These are phyloP conservation scores for Phialophora verrucosa DNA, from an alignment of 2,329 filamentous ascomycete genomes.

Conservation along the genomic window DNA sequence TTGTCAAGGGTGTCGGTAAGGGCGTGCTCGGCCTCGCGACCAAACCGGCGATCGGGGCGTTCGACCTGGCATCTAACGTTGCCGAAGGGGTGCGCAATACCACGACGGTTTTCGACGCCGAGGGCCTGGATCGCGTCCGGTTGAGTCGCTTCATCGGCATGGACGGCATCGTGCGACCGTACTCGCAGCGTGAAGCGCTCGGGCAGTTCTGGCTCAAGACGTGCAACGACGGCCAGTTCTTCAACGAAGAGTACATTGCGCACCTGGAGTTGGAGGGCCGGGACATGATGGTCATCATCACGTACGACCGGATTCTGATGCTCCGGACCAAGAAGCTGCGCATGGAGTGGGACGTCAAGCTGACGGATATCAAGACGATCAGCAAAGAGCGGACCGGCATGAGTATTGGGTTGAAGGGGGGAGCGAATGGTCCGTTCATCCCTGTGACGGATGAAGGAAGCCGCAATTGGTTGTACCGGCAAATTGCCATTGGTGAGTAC, in stretches of 20 bases:
- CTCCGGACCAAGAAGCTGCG: conserved; percentile 83
- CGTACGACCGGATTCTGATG: conserved; percentile 84
- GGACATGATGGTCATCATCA: conserved; percentile 89
- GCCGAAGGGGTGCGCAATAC: conserved; percentile 98
- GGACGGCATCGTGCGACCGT: conserved; percentile 92
- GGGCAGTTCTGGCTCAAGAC: conserved; percentile 99
- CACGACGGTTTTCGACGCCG: conserved; percentile 94
- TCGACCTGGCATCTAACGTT: conserved; percentile 95
- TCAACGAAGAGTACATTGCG: conserved; percentile 96
- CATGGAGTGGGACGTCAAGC: conserved; percentile 92
- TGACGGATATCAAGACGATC: conserved; percentile 97
- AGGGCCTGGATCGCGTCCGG: conserved; percentile 93
- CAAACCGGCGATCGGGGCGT: conserved; percentile 94
- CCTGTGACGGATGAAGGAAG: conserved; percentile 86
- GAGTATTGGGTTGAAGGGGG: conserved; percentile 84
- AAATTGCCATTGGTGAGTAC: conserved; percentile 64
- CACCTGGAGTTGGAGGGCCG: conserved; percentile 89
- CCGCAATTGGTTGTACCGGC: conserved; percentile 69
- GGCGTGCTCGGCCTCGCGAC: conserved; percentile 92
- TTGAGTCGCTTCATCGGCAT: conserved; percentile 88
- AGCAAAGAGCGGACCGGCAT: conserved; percentile 95
- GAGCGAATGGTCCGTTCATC: conserved; percentile 91
- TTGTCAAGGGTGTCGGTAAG: conserved; percentile 97
- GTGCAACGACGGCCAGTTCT: conserved; percentile 95
- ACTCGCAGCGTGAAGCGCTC: conserved; percentile 90